A percentile compares a stretch with the other conserved stretches of the same genome.
Conservation (phyloP, 495 filamentous ascomycete genomes). For the Hypomontagnella submonticulosa region DNA sequence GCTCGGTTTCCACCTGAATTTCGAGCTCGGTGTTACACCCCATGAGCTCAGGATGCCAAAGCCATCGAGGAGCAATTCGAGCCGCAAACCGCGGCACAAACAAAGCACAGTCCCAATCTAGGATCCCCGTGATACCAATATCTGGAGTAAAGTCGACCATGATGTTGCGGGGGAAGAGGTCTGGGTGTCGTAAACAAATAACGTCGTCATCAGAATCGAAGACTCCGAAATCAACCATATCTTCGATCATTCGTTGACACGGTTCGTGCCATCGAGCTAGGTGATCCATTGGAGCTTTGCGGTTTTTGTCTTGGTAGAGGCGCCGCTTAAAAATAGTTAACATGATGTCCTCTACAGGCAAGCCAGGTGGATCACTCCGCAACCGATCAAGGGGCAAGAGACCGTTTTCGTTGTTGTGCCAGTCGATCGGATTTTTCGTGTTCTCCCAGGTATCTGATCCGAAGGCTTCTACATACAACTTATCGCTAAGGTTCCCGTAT, state of each 20-base stretch:
- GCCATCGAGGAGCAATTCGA: constrained; percentile 15
- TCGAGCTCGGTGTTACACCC: no score
- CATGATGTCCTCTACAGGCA: no score
- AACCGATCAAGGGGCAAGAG: no score
- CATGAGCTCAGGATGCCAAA: constrained; percentile 24
- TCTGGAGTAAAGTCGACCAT: constrained; percentile 26
- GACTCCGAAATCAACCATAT: constrained; percentile 6
- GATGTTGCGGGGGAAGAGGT: constrained; percentile 32
- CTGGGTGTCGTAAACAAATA: constrained; percentile 19
- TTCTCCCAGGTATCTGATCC: not conserved
- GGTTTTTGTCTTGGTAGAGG: no score
- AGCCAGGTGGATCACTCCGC: no score
- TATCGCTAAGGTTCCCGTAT: not conserved
- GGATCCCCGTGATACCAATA: constrained; percentile 18
- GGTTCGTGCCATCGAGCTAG: no score
- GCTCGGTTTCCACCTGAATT: no score
- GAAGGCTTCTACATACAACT: constrained; percentile 6
- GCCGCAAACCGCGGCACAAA: constrained; percentile 16
- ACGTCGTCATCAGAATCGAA: constrained; percentile 1
- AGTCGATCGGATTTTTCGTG: no score
- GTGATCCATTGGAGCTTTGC: no score
- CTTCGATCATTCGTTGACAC: no score
- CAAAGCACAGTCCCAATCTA: constrained; percentile 24
- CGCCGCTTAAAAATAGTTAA: no score
- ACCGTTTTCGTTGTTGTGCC: no score